phyloP scores from a whole-genome alignment of 495 filamentous ascomycete genomes.

The Letharia lupina region DNA sequence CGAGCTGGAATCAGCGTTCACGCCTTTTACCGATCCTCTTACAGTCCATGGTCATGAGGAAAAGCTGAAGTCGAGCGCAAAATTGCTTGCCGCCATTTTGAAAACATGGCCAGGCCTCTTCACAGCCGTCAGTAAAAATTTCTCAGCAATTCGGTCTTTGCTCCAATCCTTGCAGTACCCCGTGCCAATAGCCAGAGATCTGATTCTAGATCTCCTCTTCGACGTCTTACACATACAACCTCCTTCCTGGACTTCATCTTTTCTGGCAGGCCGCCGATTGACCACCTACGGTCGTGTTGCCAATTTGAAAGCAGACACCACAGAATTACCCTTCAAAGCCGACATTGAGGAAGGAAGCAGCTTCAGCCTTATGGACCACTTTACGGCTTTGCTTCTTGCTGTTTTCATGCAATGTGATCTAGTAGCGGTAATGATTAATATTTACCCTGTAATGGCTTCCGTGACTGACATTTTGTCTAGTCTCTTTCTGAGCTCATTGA shows the following conservation, averaged over 20 bases:
- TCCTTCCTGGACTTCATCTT: conserved; percentile 93
- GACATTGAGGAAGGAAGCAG: conserved; percentile 55
- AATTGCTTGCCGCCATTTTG: conserved; percentile 75
- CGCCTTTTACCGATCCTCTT: conserved; percentile 80
- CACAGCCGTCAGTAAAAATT: conserved; percentile 74
- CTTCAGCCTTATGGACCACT: conserved; percentile 85
- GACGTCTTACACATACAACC: conserved; percentile 88
- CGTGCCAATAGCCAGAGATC: conserved; percentile 53
- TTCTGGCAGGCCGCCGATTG: conserved; percentile 81
- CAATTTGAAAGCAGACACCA: conserved; percentile 64
- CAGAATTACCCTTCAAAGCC: conserved; percentile 34
- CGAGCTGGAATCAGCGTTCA: conserved; percentile 70
- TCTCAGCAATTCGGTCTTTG: conserved; percentile 73
- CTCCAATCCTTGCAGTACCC: conserved; percentile 70
- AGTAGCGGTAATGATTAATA: conserved; percentile 44
- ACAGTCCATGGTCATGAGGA: conserved; percentile 58
- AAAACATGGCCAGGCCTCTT: conserved; percentile 90
- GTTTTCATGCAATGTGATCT: conserved; percentile 78
- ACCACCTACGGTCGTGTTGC: conserved; percentile 91
- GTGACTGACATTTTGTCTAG: conserved; percentile 31
- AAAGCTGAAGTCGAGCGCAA: conserved; percentile 73
- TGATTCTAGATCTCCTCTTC: conserved; percentile 78
- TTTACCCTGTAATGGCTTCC: neutral
- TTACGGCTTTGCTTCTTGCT: conserved; percentile 80
- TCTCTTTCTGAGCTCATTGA: conserved; percentile 57